phyloP scores from a whole-genome alignment of 176 grass and related monocot genomes.

The Saccharum officinarum region DNA sequence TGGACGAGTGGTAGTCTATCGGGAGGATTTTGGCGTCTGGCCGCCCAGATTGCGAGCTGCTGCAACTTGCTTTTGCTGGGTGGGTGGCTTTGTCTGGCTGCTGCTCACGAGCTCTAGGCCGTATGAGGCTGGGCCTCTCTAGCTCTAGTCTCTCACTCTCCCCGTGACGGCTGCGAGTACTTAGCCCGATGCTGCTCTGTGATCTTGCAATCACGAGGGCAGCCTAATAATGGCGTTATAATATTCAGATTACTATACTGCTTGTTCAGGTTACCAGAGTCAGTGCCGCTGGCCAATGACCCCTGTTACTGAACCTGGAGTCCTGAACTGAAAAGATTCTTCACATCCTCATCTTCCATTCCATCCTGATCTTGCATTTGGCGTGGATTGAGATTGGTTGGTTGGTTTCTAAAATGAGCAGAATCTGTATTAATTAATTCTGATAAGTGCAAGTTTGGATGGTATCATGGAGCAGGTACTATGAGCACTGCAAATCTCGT shows the following conservation, averaged over 20 bases:
- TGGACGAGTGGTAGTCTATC: neutral
- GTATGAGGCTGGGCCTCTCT: neutral
- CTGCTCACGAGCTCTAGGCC: neutral
- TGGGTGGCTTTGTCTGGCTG: neutral
- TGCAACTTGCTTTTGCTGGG: neutral
- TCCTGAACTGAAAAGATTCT: neutral
- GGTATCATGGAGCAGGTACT: neutral
- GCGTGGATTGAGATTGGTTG: neutral
- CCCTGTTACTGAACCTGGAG: neutral
- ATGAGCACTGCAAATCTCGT: neutral
- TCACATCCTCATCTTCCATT: neutral
- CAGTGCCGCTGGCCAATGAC: constrained; percentile 5
- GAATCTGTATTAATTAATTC: neutral
- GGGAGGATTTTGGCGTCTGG: too few species aligned
- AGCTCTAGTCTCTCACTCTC: neutral
- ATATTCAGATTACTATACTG: constrained; percentile 2
- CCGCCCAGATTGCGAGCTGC: neutral
- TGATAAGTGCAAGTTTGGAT: neutral
- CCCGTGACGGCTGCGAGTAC: constrained; percentile 23
- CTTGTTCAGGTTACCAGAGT: neutral
- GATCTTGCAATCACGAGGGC: constrained; percentile 11
- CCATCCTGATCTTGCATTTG: neutral
- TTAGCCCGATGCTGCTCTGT: constrained; percentile 9
- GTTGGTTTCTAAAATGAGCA: neutral
- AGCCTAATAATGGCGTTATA: neutral